These are phyloP conservation scores for Clitoria ternatea DNA, from an alignment of 306 rosid genomes.

Conservation along the genomic window DNA sequence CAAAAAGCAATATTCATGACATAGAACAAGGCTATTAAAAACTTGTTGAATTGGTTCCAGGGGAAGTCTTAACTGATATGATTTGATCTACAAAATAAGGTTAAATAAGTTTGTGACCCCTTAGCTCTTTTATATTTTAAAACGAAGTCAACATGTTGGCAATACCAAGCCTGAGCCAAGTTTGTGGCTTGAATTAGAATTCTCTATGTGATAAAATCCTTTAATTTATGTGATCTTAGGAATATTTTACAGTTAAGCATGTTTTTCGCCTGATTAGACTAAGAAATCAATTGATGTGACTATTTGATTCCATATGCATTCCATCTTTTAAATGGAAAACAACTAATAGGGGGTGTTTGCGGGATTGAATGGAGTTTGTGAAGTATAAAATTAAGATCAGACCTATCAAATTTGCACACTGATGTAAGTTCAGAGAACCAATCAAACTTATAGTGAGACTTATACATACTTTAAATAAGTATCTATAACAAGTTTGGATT, in stretches of 20 bases:
- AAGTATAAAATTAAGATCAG: too few relatives aligned
- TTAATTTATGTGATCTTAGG: not conserved
- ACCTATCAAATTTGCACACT: too few relatives aligned
- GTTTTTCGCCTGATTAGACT: not conserved
- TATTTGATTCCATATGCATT: not conserved
- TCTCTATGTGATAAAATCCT: not conserved
- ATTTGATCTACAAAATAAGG: not conserved
- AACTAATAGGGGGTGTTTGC: too few relatives aligned
- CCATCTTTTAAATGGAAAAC: too few relatives aligned
- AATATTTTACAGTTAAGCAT: not conserved
- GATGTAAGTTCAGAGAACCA: too few relatives aligned
- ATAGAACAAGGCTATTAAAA: not conserved
- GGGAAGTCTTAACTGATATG: not conserved
- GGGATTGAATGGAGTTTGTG: too few relatives aligned
- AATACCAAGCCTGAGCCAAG: not conserved
- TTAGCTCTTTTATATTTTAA: not conserved
- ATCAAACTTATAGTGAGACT: too few relatives aligned
- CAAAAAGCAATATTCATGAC: not conserved
- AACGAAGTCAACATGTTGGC: conserved; percentile 12
- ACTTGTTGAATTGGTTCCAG: not conserved
- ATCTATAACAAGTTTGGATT: too few relatives aligned
- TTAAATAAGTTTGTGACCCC: not conserved
- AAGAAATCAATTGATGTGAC: not conserved
- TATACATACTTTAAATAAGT: too few relatives aligned
- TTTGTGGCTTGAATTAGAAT: not conserved